Base-by-base conservation (phyloP, 495 filamentous ascomycete species). In the Hyaloscypha bicolor region DNA sequence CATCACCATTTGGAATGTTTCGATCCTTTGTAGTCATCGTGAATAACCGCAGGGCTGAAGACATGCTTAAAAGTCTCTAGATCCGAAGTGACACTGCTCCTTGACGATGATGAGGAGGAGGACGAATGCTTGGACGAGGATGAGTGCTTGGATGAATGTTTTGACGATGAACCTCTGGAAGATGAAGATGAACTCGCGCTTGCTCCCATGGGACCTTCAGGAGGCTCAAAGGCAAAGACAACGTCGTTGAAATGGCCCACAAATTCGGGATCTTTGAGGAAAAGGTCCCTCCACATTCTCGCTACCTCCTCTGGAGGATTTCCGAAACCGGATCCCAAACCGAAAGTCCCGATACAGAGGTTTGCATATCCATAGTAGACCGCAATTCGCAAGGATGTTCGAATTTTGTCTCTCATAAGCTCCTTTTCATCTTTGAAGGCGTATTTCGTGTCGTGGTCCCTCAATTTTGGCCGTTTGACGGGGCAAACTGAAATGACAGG, bases 401-500 rank as follows among this genome's bases (percentile, higher is more conserved):
- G 85, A 76, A 93, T 86, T 75, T 92, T 92, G 67, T 91, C 87
- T 66, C 79, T 82, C 78, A 91, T 88, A 65, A 92, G 80, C 35
- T 90, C 86, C 68, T 82, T 84, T 76, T 93, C 90, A 62, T 86
- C 79, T 9, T 79, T 76, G 74, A 93, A 93, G 0, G 88, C 86
- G 70, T 91, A 93, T 52, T 86, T 83, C 61, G 78, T 81, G n/a
- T 87, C 87, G 48, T 81, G 77, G 53, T 86, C 84, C 63, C 88
- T 86, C 16, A 91, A 78, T 74, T 91, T 92, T 9, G 90, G 90
- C 70, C 90, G 83, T 52, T 87, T 84, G 3, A 89, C 86, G 12
- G 90, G 87, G 14, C 88, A 82, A 14, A 92, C 87, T 12, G 89
- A 91, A 55, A 92, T 82, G n/a, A 93, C 85, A 3, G 89, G 87